phyloP scores from a whole-genome alignment of 331 rosid species.

The Pyracantha coccinea region DNA sequence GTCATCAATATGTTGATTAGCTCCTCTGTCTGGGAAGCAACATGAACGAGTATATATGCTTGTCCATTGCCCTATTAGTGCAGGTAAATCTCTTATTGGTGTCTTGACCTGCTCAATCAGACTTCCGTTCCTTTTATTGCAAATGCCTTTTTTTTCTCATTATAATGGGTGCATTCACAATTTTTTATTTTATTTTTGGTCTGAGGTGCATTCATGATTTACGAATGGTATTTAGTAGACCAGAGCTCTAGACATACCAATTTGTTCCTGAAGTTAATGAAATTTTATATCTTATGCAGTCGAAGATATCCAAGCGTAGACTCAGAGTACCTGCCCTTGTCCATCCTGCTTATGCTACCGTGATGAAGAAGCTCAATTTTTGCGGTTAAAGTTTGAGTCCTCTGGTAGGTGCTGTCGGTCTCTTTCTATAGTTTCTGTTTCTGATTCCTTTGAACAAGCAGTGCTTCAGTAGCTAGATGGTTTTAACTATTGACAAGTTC shows the following conservation, averaged over 20 bases:
- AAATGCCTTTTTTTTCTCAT: not conserved
- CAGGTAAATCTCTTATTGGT: not conserved
- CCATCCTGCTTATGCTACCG: conserved; percentile 77
- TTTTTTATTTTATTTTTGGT: not conserved
- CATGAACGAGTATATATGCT: not conserved
- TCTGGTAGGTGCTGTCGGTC: conserved; percentile 2
- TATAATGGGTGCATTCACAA: not conserved
- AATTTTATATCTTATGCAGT: conserved; percentile 45
- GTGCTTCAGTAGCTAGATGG: not conserved
- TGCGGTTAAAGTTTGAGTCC: conserved; percentile 29
- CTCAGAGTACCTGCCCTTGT: conserved; percentile 70
- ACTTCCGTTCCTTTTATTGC: not conserved
- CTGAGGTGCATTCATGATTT: not conserved
- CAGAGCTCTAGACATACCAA: not conserved
- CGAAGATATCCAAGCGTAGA: conserved; percentile 85
- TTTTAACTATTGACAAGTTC: not conserved
- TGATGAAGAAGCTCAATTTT: conserved; percentile 90
- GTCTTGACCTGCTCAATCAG: not conserved
- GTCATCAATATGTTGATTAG: too few relatives aligned
- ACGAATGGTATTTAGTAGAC: not conserved
- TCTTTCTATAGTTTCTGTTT: not conserved
- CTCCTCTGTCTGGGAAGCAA: not conserved
- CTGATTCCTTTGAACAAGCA: not conserved
- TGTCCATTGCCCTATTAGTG: not conserved
- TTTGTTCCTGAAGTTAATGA: conserved; percentile 15